Evolutionary conservation across 1,139 yeast species (phyloP).

Genomic region (Saccharomyces hybrid): DNA sequence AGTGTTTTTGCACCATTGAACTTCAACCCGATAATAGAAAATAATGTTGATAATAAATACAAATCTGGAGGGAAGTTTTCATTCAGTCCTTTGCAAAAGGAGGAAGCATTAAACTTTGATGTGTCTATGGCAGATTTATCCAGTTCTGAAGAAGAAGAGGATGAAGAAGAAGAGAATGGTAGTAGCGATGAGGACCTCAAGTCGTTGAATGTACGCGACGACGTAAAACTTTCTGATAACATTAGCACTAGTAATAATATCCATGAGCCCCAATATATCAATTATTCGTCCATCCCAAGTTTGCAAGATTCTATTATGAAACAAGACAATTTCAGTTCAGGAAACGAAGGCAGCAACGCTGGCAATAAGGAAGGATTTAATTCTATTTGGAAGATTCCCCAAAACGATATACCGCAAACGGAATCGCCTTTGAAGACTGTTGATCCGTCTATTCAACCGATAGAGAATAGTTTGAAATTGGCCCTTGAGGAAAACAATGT

Average conservation of each 20-base stretch:
- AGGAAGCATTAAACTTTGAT: slow-evolving; percentile 29
- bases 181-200: slow-evolving; percentile 24
- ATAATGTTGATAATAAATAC: slow-evolving; percentile 73
- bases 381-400: slow-evolving; percentile 25
- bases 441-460: slow-evolving; percentile 8
- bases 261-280: slow-evolving; percentile 13
- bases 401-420: slow-evolving; percentile 15
- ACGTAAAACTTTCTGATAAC: not conserved
- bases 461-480: not conserved
- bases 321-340: slow-evolving; percentile 6
- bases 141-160: slow-evolving; percentile 32
- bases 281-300: slow-evolving; percentile 11
- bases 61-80: slow-evolving; percentile 82
- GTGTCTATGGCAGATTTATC: slow-evolving; percentile 25
- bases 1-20: slow-evolving; percentile 74
- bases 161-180: slow-evolving; percentile 30
- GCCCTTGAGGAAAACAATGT: not conserved
- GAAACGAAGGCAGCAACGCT: slow-evolving; percentile 6
- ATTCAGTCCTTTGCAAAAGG: slow-evolving; percentile 25
- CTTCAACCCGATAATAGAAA: slow-evolving; percentile 71
- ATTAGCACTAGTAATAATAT: slow-evolving; percentile 1
- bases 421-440: slow-evolving; percentile 18
- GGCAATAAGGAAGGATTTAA: slow-evolving; percentile 17
- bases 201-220: slow-evolving; percentile 10
- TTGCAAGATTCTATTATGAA: slow-evolving; percentile 11